Conservation (phyloP, 2,329 filamentous ascomycete species). For the Penicillium capsulatum region DNA sequence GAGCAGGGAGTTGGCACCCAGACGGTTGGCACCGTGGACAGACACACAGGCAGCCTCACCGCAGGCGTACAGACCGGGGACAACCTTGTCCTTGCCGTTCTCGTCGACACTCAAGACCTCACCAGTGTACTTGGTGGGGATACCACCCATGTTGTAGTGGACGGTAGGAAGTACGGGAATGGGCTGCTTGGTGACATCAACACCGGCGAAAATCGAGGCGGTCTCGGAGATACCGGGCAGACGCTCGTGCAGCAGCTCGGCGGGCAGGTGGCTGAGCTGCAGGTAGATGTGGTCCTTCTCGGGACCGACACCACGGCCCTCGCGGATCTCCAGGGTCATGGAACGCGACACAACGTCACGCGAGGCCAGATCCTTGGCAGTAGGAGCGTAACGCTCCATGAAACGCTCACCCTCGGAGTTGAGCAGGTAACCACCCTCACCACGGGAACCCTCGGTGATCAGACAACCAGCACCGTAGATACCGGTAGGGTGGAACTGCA, state of each 20-base stretch:
- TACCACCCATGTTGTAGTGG: slow-evolving; percentile 99
- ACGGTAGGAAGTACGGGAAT: slow-evolving; percentile 95
- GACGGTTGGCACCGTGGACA: slow-evolving; percentile 95
- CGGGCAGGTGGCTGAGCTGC: slow-evolving; percentile 89
- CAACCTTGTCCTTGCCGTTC: slow-evolving; percentile 82
- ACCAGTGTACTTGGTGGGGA: slow-evolving; percentile 94
- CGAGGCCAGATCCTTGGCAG: slow-evolving; percentile 93
- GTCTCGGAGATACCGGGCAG: slow-evolving; percentile 98
- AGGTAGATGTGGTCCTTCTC: slow-evolving; percentile 99
- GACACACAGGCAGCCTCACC: slow-evolving; percentile 97
- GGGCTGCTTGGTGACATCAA: slow-evolving; percentile 94
- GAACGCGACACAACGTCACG: slow-evolving; percentile 95
- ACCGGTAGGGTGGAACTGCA: slow-evolving; percentile 98
- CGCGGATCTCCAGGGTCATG: slow-evolving; percentile 97
- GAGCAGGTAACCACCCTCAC: slow-evolving; percentile 95
- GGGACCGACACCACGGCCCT: slow-evolving; percentile 91
- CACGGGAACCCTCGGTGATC: slow-evolving; percentile 96
- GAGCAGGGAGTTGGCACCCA: slow-evolving; percentile 96
- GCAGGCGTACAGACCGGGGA: slow-evolving; percentile 91
- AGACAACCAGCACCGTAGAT: slow-evolving; percentile 97
- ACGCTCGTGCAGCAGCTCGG: slow-evolving; percentile 90
- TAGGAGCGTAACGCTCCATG: slow-evolving; percentile 98
- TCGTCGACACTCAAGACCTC: slow-evolving; percentile 89
- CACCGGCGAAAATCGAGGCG: slow-evolving; percentile 92
- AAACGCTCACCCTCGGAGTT: slow-evolving; percentile 98